Percentiles rank a stretch among this genome's conserved stretches.
These are phyloP conservation scores for Hypericum androsaemum DNA, from an alignment of 345 rosid species.

Conservation along the genomic window DNA sequence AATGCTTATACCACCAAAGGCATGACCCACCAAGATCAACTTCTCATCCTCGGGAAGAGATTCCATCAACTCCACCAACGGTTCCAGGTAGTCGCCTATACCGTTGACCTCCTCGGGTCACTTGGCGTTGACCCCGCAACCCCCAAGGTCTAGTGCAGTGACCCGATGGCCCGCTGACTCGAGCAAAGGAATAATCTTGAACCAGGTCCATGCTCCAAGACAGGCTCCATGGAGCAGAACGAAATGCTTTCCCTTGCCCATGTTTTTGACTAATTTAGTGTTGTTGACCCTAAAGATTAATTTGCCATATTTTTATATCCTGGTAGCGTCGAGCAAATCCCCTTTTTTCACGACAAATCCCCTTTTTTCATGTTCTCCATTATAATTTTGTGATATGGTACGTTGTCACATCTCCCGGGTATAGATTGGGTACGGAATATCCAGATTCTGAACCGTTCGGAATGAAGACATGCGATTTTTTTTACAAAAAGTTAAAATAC, in stretches of 20 bases:
- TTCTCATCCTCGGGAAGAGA: not conserved
- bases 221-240: conserved; percentile 1
- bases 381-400: too few relatives aligned
- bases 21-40: conserved; percentile 1
- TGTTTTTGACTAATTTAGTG: too few relatives aligned
- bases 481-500: too few relatives aligned
- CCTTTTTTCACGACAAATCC: too few relatives aligned
- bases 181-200: not conserved
- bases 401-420: too few relatives aligned
- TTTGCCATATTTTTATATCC: too few relatives aligned
- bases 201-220: conserved; percentile 5
- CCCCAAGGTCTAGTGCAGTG: conserved; percentile 1
- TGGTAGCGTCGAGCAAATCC: too few relatives aligned
- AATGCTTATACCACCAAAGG: not conserved
- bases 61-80: conserved; percentile 6
- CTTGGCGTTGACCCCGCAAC: not conserved
- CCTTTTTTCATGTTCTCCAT: too few relatives aligned
- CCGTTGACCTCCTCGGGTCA: not conserved
- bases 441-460: too few relatives aligned
- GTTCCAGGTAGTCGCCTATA: not conserved
- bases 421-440: too few relatives aligned
- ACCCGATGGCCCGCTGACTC: not conserved
- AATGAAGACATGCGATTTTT: too few relatives aligned
- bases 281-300: too few relatives aligned
- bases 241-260: not conserved